A percentile compares a stretch with the other conserved stretches of the same genome.
Evolutionary conservation across 345 rosid genomes (phyloP).

Genomic region (Pistacia vera): DNA sequence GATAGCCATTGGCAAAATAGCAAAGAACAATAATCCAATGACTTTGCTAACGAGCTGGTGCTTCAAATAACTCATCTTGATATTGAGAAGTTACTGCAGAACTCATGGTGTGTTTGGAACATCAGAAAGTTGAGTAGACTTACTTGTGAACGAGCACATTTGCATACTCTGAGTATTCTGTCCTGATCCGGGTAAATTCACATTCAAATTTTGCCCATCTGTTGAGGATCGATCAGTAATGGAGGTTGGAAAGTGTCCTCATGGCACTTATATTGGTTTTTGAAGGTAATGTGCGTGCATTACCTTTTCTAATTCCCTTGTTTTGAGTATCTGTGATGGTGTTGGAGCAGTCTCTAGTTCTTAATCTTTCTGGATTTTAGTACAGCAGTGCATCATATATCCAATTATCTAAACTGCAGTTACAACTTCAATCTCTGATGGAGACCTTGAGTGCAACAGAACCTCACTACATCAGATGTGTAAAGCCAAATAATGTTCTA

Average conservation of each 20-base stretch:
- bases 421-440: conserved; percentile 98
- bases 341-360: background rate
- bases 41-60: background rate
- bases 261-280: conserved; percentile 4
- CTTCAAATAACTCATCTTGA: no score
- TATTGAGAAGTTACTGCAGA: background rate
- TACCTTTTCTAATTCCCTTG: background rate
- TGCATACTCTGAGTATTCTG: conserved; percentile 79
- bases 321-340: background rate
- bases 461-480: conserved; percentile 99
- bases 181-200: conserved; percentile 64
- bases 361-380: background rate
- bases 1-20: no score
- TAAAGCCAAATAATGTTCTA: conserved; percentile 90
- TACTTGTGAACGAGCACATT: conserved; percentile 87
- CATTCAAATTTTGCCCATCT: no score
- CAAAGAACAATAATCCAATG: background rate
- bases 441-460: conserved; percentile 85
- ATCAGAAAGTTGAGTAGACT: background rate
- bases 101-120: no score
- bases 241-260: no score
- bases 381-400: background rate
- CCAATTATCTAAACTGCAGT: conserved; percentile 49
- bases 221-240: no score
- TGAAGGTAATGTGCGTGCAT: conserved; percentile 53